Conservation (phyloP, 345 rosid genomes). For the Cardamine chenopodiifolia region DNA sequence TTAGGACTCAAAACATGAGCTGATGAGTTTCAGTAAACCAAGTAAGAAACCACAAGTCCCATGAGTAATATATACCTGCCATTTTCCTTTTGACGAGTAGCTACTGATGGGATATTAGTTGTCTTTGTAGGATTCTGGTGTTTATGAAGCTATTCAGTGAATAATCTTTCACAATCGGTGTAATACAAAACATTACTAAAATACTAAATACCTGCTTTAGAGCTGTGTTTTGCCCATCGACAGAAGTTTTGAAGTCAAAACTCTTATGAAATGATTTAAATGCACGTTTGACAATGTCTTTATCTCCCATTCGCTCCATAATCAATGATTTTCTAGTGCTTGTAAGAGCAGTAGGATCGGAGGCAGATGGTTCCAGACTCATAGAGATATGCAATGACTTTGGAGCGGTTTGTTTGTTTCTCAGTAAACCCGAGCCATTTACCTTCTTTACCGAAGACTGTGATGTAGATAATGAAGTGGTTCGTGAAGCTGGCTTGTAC, state of each 20-base stretch:
- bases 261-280: constrained; percentile 76
- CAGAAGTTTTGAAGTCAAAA: constrained; percentile 49
- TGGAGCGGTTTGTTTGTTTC: constrained; percentile 63
- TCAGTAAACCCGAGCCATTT: constrained; percentile 40
- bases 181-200: background rate
- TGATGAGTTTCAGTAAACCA: constrained; percentile 13
- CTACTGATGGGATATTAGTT: constrained; percentile 47
- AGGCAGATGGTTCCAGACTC: constrained; percentile 51
- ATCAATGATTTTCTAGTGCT: constrained; percentile 64
- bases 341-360: constrained; percentile 46
- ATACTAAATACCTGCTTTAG: constrained; percentile 56
- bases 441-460: constrained; percentile 48
- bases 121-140: constrained; percentile 44
- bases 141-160: background rate
- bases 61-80: constrained; percentile 56
- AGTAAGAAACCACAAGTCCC: constrained; percentile 23
- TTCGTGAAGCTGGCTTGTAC: constrained; percentile 52
- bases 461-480: constrained; percentile 44
- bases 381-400: constrained; percentile 78
- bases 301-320: constrained; percentile 96
- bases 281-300: constrained; percentile 86
- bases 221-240: constrained; percentile 47
- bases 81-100: constrained; percentile 51
- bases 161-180: background rate
- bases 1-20: constrained; percentile 8